phyloP scores from a whole-genome alignment of 495 filamentous ascomycete species.

The Rostrohypoxylon terebratum region DNA sequence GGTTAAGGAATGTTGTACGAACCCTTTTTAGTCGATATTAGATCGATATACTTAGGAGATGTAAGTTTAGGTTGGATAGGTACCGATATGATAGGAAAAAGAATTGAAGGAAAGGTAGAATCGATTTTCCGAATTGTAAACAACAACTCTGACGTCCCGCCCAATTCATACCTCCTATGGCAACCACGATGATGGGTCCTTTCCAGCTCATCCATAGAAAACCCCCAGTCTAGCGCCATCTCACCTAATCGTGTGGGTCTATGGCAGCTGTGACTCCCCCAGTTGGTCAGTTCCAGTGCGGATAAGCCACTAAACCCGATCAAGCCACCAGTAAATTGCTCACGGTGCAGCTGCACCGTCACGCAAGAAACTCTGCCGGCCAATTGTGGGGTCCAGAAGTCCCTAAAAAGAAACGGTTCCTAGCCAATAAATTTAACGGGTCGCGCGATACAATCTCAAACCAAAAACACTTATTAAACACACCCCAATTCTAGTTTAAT shows the following conservation, averaged over 20 bases:
- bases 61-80: slow-evolving; percentile 4
- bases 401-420: slow-evolving; percentile 17
- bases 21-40: slow-evolving; percentile 43
- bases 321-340: slow-evolving; percentile 8
- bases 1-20: slow-evolving; percentile 40
- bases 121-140: slow-evolving; percentile 42
- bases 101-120: slow-evolving; percentile 28
- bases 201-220: not conserved
- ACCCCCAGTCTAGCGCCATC: slow-evolving; percentile 27
- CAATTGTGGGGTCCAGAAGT: slow-evolving; percentile 10
- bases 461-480: slow-evolving; percentile 38
- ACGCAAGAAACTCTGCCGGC: not conserved
- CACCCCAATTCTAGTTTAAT: slow-evolving; percentile 32
- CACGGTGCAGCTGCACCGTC: not conserved
- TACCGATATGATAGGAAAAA: not conserved
- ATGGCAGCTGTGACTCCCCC: not conserved
- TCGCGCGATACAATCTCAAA: slow-evolving; percentile 37
- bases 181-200: slow-evolving; percentile 30
- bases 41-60: slow-evolving; percentile 19
- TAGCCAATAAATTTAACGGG: slow-evolving; percentile 28
- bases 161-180: slow-evolving; percentile 28
- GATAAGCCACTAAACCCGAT: slow-evolving; percentile 8
- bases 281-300: not conserved
- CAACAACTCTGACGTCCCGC: slow-evolving; percentile 31
- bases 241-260: not conserved